Evolutionary conservation across 768 basidiomycete genomes (phyloP), one percentile per base, ranked within the genome.

Genomic region (Leccinum rimulosum): DNA sequence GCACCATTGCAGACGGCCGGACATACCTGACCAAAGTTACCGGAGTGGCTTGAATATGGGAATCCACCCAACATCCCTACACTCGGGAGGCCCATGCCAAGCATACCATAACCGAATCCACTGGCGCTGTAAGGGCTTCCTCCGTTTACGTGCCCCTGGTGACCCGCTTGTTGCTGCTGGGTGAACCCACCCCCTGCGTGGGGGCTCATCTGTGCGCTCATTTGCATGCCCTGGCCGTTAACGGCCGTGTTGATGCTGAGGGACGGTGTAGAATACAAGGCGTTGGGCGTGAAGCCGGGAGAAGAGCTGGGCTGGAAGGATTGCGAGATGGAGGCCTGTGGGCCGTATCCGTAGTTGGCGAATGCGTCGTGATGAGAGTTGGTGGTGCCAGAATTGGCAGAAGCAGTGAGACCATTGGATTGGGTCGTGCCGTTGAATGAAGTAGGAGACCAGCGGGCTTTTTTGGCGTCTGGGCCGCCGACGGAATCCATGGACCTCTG

Each of bases 401-500:
- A 71, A 14, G 66, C 56, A 55, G 74, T 62, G 56, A 70, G 80
- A 55, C 76, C 77, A 57, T 73, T 75, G 22, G 70, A 62, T 49
- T 73, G 69, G 59, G 71, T 71, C 31, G 72, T 66, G 55, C 71
- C 69, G 31, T 68, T 72, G 64, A 77, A 76, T 27, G 80, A 84
- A 53, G 82, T 86, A 54, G 90, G 89, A 30, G 89, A 91, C 91
- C 91, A 93, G 65, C 92, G 89, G 58, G 92, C 87, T 76, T 94
- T 94, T 83, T 94, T 94, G 56, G 87, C 81, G 75, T 91, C 90
- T 64, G 89, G 89, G 68, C 88, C 90, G 67, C 85, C 87, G 64
- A 85, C 81, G 72, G 87, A 72, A 75, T 93, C 93, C 84, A 93
- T 92, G 55, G 92, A 87, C 76, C 92, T 87, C 92, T 94, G 75